phyloP scores from a whole-genome alignment of 805 yeast genomes.

The Brettanomyces naardenensis region DNA sequence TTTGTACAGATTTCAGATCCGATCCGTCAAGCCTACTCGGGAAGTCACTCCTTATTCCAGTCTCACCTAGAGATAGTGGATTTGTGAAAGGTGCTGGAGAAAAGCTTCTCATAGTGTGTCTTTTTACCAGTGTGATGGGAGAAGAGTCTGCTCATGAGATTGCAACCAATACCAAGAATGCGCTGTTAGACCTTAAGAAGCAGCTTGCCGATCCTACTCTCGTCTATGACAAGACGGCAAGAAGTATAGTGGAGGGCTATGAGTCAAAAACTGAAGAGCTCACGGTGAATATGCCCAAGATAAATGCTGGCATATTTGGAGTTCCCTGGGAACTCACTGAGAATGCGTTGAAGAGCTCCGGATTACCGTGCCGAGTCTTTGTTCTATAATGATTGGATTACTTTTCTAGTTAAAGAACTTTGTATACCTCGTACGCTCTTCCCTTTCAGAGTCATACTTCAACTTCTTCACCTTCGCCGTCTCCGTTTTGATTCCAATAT shows the following conservation, averaged over 20 bases:
- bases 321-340: conserved; percentile 78
- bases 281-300: conserved; percentile 60
- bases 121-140: conserved; percentile 62
- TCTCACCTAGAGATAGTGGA: conserved; percentile 25
- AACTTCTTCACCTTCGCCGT: conserved; percentile 32
- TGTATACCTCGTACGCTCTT: conserved; percentile 48
- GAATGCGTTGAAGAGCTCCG: conserved; percentile 30
- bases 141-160: conserved; percentile 41
- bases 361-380: conserved; percentile 37
- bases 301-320: conserved; percentile 72
- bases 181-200: conserved; percentile 37
- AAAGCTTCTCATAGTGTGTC: conserved; percentile 44
- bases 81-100: conserved; percentile 19
- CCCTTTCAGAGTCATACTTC: conserved; percentile 35
- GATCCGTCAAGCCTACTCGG: conserved; percentile 40
- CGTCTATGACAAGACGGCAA: background rate
- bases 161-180: conserved; percentile 39
- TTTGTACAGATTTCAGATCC: conserved; percentile 27
- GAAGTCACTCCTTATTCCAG: conserved; percentile 37
- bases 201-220: conserved; percentile 25
- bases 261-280: background rate
- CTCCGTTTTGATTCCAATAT: conserved; percentile 39
- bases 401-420: conserved; percentile 40
- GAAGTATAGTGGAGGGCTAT: background rate
- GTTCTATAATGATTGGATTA: conserved; percentile 23